phyloP scores from a whole-genome alignment of 345 rosid genomes.

The Ceriops decandra region DNA sequence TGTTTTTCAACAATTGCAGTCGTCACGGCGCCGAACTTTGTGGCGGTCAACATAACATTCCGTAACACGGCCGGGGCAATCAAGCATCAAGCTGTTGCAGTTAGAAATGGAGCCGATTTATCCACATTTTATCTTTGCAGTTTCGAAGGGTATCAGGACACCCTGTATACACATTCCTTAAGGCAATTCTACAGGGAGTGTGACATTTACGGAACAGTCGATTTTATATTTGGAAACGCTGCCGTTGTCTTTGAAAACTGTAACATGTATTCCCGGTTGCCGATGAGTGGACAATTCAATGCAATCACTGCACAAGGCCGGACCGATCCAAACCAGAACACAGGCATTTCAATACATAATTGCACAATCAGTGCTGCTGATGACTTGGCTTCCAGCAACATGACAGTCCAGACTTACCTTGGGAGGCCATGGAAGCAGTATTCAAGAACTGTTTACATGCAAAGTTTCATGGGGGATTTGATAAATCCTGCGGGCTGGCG shows the following conservation, averaged over 20 bases:
- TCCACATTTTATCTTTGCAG: constrained; percentile 81
- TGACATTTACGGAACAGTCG: constrained; percentile 83
- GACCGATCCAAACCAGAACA: constrained; percentile 73
- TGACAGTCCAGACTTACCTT: constrained; percentile 48
- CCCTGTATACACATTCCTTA: constrained; percentile 66
- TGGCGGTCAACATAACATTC: constrained; percentile 73
- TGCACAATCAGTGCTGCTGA: constrained; percentile 57
- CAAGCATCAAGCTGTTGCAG: constrained; percentile 85
- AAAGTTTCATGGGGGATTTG: constrained; percentile 41
- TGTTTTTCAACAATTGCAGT: constrained; percentile 36
- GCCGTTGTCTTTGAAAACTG: constrained; percentile 80
- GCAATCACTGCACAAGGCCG: constrained; percentile 93
- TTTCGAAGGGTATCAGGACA: constrained; percentile 85
- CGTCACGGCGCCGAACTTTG: constrained; percentile 69
- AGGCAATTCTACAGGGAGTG: constrained; percentile 88
- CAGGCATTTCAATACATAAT: constrained; percentile 70
- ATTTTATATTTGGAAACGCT: constrained; percentile 88
- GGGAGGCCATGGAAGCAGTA: constrained; percentile 94
- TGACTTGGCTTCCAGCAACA: constrained; percentile 52
- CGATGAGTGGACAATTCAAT: constrained; percentile 69
- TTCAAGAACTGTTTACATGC: constrained; percentile 66
- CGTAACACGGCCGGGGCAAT: constrained; percentile 83
- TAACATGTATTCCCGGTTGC: constrained; percentile 62
- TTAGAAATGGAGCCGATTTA: constrained; percentile 67
- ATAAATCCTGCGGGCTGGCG: constrained; percentile 75